Base-by-base conservation (phyloP, 805 yeast species). In the Saccharomycopsis synnaedendra region DNA sequence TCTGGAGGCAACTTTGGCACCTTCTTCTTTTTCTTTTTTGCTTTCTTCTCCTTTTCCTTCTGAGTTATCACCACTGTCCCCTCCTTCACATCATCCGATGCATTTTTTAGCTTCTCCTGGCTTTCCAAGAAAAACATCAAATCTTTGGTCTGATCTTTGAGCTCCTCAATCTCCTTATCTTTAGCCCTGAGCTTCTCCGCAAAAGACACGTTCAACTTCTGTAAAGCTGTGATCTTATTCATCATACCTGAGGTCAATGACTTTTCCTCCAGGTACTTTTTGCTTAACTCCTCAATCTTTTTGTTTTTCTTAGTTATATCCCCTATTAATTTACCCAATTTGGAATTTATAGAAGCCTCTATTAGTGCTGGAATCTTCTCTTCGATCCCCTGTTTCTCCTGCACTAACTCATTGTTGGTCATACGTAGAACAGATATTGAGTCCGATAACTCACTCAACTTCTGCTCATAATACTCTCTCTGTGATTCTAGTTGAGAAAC, bases 401-500 rank as follows among this genome's bases (percentile, higher is more conserved):
- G 46, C 47, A 57, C 53, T 46, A 56, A 41, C 44, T 52, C 44
- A 48, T 59, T 53, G 32, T 52, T 58, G 55, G 56, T 50, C 53
- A 40, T 9, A 19, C 19, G 19, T 19, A 19, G 19, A 19, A 19
- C 19, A 19, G 19, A 19, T 19, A 19, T 19, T 19, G 19, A 19
- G 50, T 41, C 57, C 11, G 41, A 58, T 38, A 40, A 64, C 57
- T 50, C 52, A 37, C 40, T 63, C 61, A 27, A 54, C 49, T 72
- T 69, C 9, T 68, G 64, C 58, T 87, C 95, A 60, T 82, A 88
- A 61, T 80, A 83, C 52, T 83, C 90, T 49, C 95, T 68, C 61
- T 88, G 96, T 5, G 93, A 82, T 48, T 87, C 94, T 46, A 88
- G 65, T 58, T 88, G 96, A 3, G 88, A 78, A 5, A 87, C 71